These are phyloP conservation scores for Fusarium odoratissimum DNA, from an alignment of 2,329 filamentous ascomycete species.

Conservation along the genomic window DNA sequence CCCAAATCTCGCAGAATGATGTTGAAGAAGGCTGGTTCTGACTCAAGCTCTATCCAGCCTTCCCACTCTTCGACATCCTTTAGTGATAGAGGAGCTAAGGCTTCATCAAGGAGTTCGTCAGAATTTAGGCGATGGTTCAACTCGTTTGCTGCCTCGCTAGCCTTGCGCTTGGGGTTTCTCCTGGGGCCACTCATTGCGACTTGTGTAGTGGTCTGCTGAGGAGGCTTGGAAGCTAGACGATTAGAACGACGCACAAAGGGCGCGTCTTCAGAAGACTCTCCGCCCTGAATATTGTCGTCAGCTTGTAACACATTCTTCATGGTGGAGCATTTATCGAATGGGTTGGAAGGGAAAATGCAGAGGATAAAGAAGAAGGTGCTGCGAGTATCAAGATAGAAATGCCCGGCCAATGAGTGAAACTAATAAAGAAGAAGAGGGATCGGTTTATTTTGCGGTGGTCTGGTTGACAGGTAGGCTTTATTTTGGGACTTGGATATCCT, in stretches of 20 bases:
- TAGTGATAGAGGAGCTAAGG: slow-evolving; percentile 59
- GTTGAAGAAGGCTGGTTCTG: slow-evolving; percentile 90
- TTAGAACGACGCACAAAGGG: slow-evolving; percentile 34
- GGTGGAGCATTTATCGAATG: not conserved
- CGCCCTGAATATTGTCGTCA: slow-evolving; percentile 21
- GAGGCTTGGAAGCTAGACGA: slow-evolving; percentile 27
- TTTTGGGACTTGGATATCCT: not conserved
- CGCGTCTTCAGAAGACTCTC: not conserved
- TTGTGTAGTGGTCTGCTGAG: not conserved
- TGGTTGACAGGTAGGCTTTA: not conserved
- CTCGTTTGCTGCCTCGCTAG: slow-evolving; percentile 49
- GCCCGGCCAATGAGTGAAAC: not conserved
- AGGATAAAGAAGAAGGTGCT: not conserved
- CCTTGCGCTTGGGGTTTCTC: slow-evolving; percentile 60
- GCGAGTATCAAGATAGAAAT: not conserved
- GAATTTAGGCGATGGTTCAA: slow-evolving; percentile 46
- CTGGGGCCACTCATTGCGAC: slow-evolving; percentile 40
- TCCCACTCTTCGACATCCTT: slow-evolving; percentile 71
- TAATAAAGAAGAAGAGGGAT: not conserved
- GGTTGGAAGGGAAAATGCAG: not conserved
- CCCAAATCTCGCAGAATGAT: slow-evolving; percentile 84
- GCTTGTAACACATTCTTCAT: slow-evolving; percentile 8
- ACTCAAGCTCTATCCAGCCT: slow-evolving; percentile 87
- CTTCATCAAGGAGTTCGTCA: slow-evolving; percentile 58
- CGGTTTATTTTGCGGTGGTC: not conserved